phyloP scores from a whole-genome alignment of 192 early-diverging fungal genomes.

The Mortierella antarctica region DNA sequence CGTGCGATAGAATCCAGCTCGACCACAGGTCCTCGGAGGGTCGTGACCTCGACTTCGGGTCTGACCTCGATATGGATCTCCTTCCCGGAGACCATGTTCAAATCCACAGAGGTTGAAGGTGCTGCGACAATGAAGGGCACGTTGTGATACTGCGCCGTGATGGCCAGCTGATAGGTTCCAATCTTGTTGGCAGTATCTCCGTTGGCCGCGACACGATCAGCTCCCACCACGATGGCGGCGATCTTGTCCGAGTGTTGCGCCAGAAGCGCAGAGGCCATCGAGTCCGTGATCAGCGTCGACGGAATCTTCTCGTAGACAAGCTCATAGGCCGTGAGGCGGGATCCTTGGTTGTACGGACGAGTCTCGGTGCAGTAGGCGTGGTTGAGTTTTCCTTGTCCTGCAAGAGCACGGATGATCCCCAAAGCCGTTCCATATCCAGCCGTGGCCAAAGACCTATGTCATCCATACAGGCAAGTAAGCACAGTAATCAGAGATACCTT shows the following conservation, averaged over 20 bases:
- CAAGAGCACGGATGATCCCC: conserved; percentile 89
- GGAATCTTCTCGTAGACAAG: conserved; percentile 94
- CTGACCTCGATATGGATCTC: conserved; percentile 93
- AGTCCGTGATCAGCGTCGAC: conserved; percentile 90
- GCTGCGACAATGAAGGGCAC: conserved; percentile 97
- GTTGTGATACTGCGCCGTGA: conserved; percentile 85
- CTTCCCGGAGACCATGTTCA: conserved; percentile 71
- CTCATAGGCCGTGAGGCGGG: conserved; percentile 94
- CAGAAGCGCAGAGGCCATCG: conserved; percentile 89
- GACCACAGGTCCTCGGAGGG: conserved; percentile 65
- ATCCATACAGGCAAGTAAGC: background rate
- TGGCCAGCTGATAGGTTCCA: conserved; percentile 97
- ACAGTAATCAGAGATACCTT: background rate
- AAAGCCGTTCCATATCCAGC: conserved; percentile 93
- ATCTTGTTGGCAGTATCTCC: conserved; percentile 99
- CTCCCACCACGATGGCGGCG: conserved; percentile 93
- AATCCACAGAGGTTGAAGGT: conserved; percentile 91
- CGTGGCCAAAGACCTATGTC: conserved; percentile 73
- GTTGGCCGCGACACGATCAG: conserved; percentile 95
- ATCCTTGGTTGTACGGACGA: conserved; percentile 98
- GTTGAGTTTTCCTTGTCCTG: conserved; percentile 62
- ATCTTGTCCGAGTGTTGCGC: conserved; percentile 63
- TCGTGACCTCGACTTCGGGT: conserved; percentile 76
- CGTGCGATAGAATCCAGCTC: conserved; percentile 41
- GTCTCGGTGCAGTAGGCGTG: conserved; percentile 97